phyloP scores from a whole-genome alignment of 208 protist species.

The Trichomonas vaginalis region DNA sequence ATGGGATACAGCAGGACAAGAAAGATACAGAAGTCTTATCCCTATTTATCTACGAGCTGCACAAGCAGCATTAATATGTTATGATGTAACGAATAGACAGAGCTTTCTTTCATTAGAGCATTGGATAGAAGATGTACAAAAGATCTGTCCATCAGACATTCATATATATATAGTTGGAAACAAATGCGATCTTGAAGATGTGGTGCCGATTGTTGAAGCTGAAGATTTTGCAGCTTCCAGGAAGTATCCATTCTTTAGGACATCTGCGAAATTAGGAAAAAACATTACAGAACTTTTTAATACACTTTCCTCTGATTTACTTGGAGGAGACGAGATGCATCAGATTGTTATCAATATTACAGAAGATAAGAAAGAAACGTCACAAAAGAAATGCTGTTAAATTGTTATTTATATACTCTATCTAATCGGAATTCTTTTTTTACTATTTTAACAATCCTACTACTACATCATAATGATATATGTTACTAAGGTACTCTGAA shows the following conservation, averaged over 20 bases:
- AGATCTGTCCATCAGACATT: neutral
- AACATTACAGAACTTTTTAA: neutral
- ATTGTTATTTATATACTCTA: too few relatives aligned
- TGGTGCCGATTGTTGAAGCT: neutral
- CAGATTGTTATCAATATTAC: too few relatives aligned
- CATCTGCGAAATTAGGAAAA: neutral
- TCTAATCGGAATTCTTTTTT: too few relatives aligned
- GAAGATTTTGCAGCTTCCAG: neutral
- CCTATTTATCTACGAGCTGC: neutral
- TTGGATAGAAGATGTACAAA: neutral
- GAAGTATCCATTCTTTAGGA: neutral
- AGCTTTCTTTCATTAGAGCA: neutral
- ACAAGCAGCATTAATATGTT: neutral
- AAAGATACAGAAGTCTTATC: too few relatives aligned
- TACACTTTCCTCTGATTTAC: neutral
- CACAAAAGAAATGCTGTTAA: too few relatives aligned
- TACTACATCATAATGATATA: too few relatives aligned
- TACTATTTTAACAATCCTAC: too few relatives aligned
- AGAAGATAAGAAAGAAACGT: too few relatives aligned
- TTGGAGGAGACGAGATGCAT: too few relatives aligned
- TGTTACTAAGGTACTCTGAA: too few relatives aligned
- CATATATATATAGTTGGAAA: neutral
- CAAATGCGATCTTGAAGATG: neutral
- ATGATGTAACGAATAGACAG: neutral
- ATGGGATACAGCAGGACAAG: neutral